Percentiles rank a stretch among this genome's conserved stretches.
Evolutionary conservation across 345 rosid genomes (phyloP).

Genomic region (Cardamine resedifolia): DNA sequence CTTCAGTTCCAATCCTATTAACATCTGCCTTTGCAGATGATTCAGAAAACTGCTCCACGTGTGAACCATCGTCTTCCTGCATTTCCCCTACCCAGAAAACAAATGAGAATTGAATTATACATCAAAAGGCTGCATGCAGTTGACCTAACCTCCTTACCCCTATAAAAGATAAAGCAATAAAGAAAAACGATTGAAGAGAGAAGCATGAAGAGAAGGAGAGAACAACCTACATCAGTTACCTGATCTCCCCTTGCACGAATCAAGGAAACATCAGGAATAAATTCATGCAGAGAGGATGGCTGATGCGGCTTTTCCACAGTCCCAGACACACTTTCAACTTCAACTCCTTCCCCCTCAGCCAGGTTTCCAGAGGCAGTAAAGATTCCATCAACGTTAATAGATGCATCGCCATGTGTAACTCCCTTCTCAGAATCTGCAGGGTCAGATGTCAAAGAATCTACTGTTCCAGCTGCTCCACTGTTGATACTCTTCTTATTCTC

Average conservation of each 20-base stretch:
- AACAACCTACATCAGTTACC: conserved; percentile 82
- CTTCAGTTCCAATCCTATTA: conserved; percentile 35
- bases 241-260: conserved; percentile 59
- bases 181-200: conserved; percentile 21
- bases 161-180: conserved; percentile 4
- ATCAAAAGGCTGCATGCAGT: conserved; percentile 37
- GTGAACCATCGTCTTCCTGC: conserved; percentile 78
- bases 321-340: conserved; percentile 34
- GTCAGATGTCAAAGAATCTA: conserved; percentile 26
- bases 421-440: conserved; percentile 41
- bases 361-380: conserved; percentile 26
- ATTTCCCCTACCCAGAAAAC: conserved; percentile 89
- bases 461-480: conserved; percentile 17
- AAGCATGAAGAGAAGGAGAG: conserved; percentile 47
- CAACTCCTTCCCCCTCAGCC: conserved; percentile 32
- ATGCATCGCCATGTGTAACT: conserved; percentile 32
- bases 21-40: conserved; percentile 27
- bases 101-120: conserved; percentile 71
- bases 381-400: conserved; percentile 17
- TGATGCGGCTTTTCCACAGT: conserved; percentile 39
- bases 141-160: conserved; percentile 20
- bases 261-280: conserved; percentile 45
- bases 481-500: conserved; percentile 33
- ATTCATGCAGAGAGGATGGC: conserved; percentile 39
- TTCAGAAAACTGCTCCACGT: conserved; percentile 43